Base-by-base conservation (phyloP, 768 basidiomycete genomes). In the Tylopilus cervinicoccineus region DNA sequence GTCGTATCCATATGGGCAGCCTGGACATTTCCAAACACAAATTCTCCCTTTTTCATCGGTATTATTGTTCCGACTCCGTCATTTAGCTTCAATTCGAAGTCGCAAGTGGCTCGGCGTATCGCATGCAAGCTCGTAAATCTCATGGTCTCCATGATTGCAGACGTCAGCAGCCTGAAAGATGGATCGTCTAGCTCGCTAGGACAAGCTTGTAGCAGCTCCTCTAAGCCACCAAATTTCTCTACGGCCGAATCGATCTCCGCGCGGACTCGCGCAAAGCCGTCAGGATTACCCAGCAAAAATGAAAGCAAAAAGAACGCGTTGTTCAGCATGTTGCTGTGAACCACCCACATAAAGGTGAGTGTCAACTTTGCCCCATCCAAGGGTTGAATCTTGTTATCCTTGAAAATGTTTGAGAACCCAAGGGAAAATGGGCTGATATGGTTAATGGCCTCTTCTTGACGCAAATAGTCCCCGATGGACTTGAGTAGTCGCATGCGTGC, bases 211-310 rank as follows among this genome's bases (percentile, higher is more conserved):
- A 61, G 46, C 5, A 61, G 38, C 14, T 6, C n/a, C 19, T 52
- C 53, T 39, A 62, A 34, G 28, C 26, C 24, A 1, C 55, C 45
- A 3, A 47, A 55, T 12, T 32, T 52, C n/a, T 48, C 31, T 5
- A 62, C 38, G 3, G 51, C 56, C 2, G 14, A 11, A 32, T 80
- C 78, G 6, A 80, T 62, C 48, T 80, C 76, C 5, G 65, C 60
- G 4, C 72, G 73, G 6, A 78, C 68, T 44, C 70, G 73, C 23
- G 68, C 65, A 60, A 79, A 65, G 1, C 67, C 72, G 12, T 63
- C 59, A 1, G 75, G 74, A 49, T 73, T 61, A 39, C 70, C 68
- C 24, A 80, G 63, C 20, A 80, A 64, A 33, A 49, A 61, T 0
- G 59, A 52, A 3, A 64, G 26, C 22, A 54, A 43, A n/a, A 57